Evolutionary conservation across 2,329 filamentous ascomycete species (phyloP).

Genomic region (Ophiosphaerella narmari): DNA sequence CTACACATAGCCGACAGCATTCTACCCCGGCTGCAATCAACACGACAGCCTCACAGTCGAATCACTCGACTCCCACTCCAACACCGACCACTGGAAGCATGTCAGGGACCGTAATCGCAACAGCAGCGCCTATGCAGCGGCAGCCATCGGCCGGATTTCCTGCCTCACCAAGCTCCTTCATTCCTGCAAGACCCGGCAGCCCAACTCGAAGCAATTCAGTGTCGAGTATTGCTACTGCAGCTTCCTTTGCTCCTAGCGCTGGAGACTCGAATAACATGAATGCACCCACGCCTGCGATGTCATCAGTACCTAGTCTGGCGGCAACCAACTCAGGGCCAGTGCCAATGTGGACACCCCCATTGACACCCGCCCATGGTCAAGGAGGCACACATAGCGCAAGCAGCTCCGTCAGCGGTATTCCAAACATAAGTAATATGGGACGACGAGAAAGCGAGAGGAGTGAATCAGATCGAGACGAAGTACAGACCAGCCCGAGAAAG

Average conservation of each 20-base stretch:
- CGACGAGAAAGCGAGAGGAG: constrained; percentile 41
- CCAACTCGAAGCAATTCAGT: constrained; percentile 85
- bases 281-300: constrained; percentile 78
- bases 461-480: constrained; percentile 44
- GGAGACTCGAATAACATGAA: constrained; percentile 57
- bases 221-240: constrained; percentile 75
- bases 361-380: constrained; percentile 68
- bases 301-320: constrained; percentile 75
- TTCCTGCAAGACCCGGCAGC: constrained; percentile 67
- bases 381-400: constrained; percentile 57
- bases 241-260: constrained; percentile 49
- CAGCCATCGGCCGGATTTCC: constrained; percentile 60
- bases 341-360: constrained; percentile 85
- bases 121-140: constrained; percentile 59
- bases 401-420: constrained; percentile 58
- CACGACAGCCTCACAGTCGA: constrained; percentile 53
- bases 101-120: constrained; percentile 55
- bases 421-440: constrained; percentile 34
- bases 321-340: constrained; percentile 69
- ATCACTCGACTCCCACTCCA: constrained; percentile 70
- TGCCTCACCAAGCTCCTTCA: constrained; percentile 62
- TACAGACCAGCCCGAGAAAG: constrained; percentile 35
- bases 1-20: constrained; percentile 42
- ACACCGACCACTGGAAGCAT: constrained; percentile 70
- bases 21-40: constrained; percentile 49